Evolutionary conservation across 2,329 filamentous ascomycete species (phyloP).

Genomic region (Alternaria arbusti): DNA sequence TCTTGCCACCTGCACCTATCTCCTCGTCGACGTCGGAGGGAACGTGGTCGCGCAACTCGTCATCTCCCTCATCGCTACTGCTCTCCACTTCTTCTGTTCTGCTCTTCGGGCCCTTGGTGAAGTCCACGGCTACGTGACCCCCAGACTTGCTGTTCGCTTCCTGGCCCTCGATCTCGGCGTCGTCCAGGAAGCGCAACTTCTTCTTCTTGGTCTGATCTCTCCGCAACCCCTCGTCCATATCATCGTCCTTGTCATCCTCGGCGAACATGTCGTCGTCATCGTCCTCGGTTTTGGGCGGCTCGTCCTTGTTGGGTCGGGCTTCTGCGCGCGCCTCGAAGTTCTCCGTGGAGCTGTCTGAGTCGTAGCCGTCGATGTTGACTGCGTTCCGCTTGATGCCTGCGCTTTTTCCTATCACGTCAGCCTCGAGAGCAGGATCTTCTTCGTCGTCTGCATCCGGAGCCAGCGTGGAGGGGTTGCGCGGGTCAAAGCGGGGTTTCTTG

Average conservation of each 20-base stretch:
- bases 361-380: constrained; percentile 95
- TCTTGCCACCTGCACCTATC: constrained; percentile 86
- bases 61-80: constrained; percentile 63
- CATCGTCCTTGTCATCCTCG: constrained; percentile 64
- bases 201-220: constrained; percentile 67
- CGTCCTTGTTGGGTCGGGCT: constrained; percentile 56
- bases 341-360: constrained; percentile 90
- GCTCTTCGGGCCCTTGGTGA: constrained; percentile 53
- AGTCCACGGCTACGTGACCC: constrained; percentile 67
- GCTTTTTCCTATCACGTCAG: constrained; percentile 85
- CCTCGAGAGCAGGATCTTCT: constrained; percentile 79
- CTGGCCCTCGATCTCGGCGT: constrained; percentile 78
- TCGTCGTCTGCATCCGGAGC: constrained; percentile 80
- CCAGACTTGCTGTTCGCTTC: constrained; percentile 75
- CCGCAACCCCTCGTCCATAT: constrained; percentile 60
- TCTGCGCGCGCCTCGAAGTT: constrained; percentile 80
- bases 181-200: constrained; percentile 65
- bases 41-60: constrained; percentile 71
- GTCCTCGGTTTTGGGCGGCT: constrained; percentile 50
- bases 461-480: constrained; percentile 91
- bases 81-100: constrained; percentile 68
- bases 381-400: constrained; percentile 86
- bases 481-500: constrained; percentile 90
- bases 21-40: constrained; percentile 80
- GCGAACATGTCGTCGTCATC: constrained; percentile 86